Evolutionary conservation across 2,329 filamentous ascomycete genomes (phyloP).

Genomic region (Aspergillus sergii): DNA sequence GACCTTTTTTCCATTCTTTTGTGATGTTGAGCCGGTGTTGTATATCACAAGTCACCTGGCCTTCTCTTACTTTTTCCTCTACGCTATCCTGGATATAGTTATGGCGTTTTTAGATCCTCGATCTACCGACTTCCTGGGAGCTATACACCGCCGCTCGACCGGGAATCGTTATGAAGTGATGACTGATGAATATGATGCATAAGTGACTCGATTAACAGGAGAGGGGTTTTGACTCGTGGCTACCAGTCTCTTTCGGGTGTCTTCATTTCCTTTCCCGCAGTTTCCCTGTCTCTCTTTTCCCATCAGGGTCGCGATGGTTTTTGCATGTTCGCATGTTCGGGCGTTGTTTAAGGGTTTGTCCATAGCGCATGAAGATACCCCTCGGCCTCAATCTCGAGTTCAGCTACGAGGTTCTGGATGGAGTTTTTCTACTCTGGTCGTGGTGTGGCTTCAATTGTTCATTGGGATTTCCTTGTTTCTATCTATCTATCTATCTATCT

Average conservation of each 20-base stretch:
- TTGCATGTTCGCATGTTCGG: conserved; percentile 31
- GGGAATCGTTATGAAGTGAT: conserved; percentile 37
- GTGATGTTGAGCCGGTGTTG: conserved; percentile 17
- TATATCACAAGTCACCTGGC: conserved; percentile 20
- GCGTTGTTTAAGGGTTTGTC: conserved; percentile 30
- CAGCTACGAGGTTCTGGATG: conserved; percentile 25
- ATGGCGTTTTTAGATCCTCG: conserved; percentile 22
- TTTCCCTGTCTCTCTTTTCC: conserved; percentile 7
- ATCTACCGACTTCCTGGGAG: conserved; percentile 18
- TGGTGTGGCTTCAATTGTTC: conserved; percentile 26
- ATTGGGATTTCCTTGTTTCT: conserved; percentile 17
- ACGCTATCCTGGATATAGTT: conserved; percentile 18
- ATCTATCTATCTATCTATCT: conserved; percentile 5
- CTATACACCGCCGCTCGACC: conserved; percentile 19
- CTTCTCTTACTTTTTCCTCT: conserved; percentile 13
- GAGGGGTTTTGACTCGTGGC: conserved; percentile 21
- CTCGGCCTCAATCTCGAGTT: conserved; percentile 29
- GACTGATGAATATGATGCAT: conserved; percentile 41
- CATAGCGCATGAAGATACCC: conserved; percentile 41
- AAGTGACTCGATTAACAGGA: conserved; percentile 26
- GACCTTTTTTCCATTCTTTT: conserved; percentile 13
- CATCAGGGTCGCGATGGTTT: conserved; percentile 1
- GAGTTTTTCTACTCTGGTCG: conserved; percentile 28
- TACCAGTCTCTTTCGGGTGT: conserved; percentile 20
- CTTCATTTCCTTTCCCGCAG: conserved; percentile 3